A percentile compares a stretch with the other conserved stretches of the same genome.
Conservation (phyloP, 2,329 filamentous ascomycete species). For the Ilyonectria robusta region DNA sequence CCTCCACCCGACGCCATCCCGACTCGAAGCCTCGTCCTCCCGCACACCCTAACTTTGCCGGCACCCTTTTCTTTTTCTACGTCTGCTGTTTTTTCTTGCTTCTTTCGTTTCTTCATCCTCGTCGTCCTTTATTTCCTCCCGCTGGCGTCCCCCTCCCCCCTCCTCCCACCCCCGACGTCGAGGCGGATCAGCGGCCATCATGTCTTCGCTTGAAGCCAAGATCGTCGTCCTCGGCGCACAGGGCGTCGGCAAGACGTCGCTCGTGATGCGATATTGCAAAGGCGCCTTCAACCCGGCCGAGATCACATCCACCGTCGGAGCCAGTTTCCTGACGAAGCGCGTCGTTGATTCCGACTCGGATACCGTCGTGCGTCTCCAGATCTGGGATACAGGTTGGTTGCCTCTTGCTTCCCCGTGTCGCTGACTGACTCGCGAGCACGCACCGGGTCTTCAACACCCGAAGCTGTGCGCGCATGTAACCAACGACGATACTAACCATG, state of each 20-base stretch:
- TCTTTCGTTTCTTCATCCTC: slow-evolving; percentile 7
- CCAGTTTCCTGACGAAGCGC: slow-evolving; percentile 84
- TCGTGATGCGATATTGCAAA: slow-evolving; percentile 83
- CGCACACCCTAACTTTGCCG: slow-evolving; percentile 23
- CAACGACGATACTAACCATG: slow-evolving; percentile 12
- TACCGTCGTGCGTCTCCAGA: slow-evolving; percentile 90
- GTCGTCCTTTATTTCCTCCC: slow-evolving; percentile 17
- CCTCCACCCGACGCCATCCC: slow-evolving; percentile 20
- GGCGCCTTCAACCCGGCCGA: slow-evolving; percentile 77
- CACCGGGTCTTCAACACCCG: too few species aligned
- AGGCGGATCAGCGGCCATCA: slow-evolving; percentile 39
- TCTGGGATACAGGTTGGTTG: slow-evolving; percentile 86
- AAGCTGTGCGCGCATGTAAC: neutral
- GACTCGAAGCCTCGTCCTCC: slow-evolving; percentile 28
- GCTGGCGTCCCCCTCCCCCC: slow-evolving; percentile 15
- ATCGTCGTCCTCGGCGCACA: slow-evolving; percentile 86
- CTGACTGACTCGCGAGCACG: slow-evolving; percentile 12
- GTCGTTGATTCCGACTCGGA: slow-evolving; percentile 88
- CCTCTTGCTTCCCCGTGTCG: slow-evolving; percentile 1
- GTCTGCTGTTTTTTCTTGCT: slow-evolving; percentile 20
- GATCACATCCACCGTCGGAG: slow-evolving; percentile 80
- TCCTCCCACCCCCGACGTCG: slow-evolving; percentile 26
- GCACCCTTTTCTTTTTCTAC: slow-evolving; percentile 23
- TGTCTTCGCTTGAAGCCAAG: slow-evolving; percentile 82
- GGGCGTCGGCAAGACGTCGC: slow-evolving; percentile 84